These are phyloP conservation scores for Alternaria alternata DNA, from an alignment of 2,329 filamentous ascomycete species.

Conservation along the genomic window DNA sequence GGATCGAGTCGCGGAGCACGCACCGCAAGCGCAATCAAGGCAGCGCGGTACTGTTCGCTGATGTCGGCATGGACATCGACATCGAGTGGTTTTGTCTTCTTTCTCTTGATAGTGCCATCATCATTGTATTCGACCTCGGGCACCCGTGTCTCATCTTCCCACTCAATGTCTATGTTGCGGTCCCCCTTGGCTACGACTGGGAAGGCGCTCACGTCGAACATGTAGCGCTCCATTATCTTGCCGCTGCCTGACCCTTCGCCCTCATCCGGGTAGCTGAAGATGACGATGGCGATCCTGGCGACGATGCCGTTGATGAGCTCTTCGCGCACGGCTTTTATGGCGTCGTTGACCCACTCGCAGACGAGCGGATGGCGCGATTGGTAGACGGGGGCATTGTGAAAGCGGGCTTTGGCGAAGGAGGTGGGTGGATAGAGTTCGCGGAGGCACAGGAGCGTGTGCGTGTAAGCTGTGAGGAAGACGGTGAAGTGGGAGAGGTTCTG, in stretches of 20 bases:
- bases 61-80: conserved; percentile 61
- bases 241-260: conserved; percentile 36
- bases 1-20: conserved; percentile 65
- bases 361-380: conserved; percentile 87
- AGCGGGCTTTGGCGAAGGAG: conserved; percentile 80
- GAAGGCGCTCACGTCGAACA: conserved; percentile 67
- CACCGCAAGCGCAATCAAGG: conserved; percentile 69
- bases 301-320: conserved; percentile 70
- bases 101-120: conserved; percentile 10
- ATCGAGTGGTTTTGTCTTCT: conserved; percentile 29
- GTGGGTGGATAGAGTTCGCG: conserved; percentile 78
- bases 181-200: conserved; percentile 59
- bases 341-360: conserved; percentile 85
- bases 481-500: conserved; percentile 73
- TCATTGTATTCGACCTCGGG: conserved; percentile 17
- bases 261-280: conserved; percentile 55
- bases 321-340: conserved; percentile 73
- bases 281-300: conserved; percentile 64
- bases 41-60: conserved; percentile 75
- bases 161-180: conserved; percentile 61
- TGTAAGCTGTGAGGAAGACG: conserved; percentile 80
- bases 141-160: conserved; percentile 25
- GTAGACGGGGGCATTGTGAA: conserved; percentile 83
- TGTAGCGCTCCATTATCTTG: conserved; percentile 66
- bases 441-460: conserved; percentile 87